Percentiles rank a stretch among this genome's conserved stretches.
These are phyloP conservation scores for Leptographium procerum DNA, from an alignment of 2,329 filamentous ascomycete genomes.

Conservation along the genomic window DNA sequence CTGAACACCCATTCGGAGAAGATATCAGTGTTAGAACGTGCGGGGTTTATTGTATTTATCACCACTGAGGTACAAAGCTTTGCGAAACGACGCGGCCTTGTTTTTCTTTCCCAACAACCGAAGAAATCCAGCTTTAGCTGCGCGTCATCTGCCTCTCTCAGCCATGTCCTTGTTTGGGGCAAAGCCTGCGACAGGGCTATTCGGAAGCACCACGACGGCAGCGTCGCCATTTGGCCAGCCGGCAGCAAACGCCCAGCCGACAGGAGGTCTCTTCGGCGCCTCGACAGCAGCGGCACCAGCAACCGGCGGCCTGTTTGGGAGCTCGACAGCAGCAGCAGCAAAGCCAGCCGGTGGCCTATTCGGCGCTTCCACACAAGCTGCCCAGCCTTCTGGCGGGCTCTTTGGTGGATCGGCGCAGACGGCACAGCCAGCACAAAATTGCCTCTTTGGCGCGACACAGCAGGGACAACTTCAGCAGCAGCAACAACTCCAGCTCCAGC, in stretches of 20 bases:
- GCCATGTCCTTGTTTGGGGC: constrained; percentile 14
- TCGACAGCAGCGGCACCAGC: not conserved
- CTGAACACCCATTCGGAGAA: not conserved
- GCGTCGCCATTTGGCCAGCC: constrained; percentile 1
- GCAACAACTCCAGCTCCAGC: constrained; percentile 13
- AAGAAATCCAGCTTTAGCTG: no score
- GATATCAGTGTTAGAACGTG: not conserved
- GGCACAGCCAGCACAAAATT: not conserved
- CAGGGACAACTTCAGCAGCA: constrained; percentile 6
- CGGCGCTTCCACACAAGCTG: constrained; percentile 6
- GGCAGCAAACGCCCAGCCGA: not conserved
- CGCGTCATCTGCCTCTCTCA: not conserved
- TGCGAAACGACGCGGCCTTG: not conserved
- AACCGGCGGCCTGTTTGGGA: constrained; percentile 24
- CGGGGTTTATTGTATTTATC: not conserved
- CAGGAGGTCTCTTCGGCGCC: not conserved
- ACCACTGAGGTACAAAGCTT: not conserved
- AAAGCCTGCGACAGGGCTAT: constrained; percentile 6
- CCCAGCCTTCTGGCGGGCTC: constrained; percentile 3
- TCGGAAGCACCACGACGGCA: not conserved
- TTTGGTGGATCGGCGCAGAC: constrained; percentile 7
- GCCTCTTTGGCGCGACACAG: constrained; percentile 6
- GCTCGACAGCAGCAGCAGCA: constrained; percentile 15
- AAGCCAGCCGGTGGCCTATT: constrained; percentile 21
- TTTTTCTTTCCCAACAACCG: not conserved